These are phyloP conservation scores for Suillus sp. DNA, from an alignment of 768 basidiomycete genomes.

Conservation along the genomic window DNA sequence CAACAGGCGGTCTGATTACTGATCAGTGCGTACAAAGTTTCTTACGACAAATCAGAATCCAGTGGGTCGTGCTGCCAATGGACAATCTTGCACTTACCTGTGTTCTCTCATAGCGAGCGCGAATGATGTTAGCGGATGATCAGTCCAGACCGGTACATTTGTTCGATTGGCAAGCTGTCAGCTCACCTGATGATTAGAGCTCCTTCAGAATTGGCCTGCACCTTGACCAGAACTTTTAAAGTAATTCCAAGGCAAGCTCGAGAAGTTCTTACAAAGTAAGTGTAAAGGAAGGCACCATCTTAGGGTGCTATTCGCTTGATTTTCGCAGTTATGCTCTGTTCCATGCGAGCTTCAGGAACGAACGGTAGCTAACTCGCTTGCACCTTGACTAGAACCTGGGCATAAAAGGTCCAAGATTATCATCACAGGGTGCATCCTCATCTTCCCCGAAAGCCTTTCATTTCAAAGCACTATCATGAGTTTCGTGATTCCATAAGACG, in stretches of 20 bases:
- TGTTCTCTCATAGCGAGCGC: not conserved
- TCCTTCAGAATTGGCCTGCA: not conserved
- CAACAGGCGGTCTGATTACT: not conserved
- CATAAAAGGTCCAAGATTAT: not conserved
- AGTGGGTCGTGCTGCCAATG: not conserved
- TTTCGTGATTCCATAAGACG: not conserved
- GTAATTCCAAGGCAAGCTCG: not conserved
- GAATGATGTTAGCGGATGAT: not conserved
- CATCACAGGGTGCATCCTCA: not conserved
- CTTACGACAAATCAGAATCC: not conserved
- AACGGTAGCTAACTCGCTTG: not conserved
- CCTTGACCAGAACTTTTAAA: not conserved
- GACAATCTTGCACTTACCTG: not conserved
- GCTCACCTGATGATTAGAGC: too few relatives aligned
- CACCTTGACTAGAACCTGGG: not conserved
- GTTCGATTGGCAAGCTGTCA: too few relatives aligned
- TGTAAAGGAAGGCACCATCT: not conserved
- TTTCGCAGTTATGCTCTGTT: not conserved
- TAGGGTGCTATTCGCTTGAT: not conserved
- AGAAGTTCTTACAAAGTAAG: not conserved
- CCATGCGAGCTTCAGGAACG: not conserved
- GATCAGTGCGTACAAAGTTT: not conserved
- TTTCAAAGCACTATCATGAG: not conserved
- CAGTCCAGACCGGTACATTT: too few relatives aligned
- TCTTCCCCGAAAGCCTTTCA: not conserved